Conservation (phyloP, 192 early-diverging fungal genomes). For the Coemansia sp. region DNA sequence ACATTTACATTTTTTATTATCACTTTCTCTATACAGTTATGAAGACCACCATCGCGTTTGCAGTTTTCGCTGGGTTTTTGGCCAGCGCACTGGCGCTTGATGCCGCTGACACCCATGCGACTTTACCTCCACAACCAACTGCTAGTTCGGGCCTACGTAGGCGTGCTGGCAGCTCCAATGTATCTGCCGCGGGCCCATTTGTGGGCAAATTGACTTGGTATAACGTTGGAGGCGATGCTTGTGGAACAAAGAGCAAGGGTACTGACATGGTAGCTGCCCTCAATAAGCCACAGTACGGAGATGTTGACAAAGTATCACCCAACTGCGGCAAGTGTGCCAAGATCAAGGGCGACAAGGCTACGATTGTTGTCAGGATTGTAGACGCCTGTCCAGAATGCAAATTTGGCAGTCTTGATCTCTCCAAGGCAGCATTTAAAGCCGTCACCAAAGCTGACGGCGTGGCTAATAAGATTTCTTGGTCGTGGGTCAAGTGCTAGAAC, state of each 20-base stretch:
- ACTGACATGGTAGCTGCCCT: slow-evolving; percentile 43
- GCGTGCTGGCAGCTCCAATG: not conserved
- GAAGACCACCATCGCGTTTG: not conserved
- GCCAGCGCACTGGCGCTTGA: not conserved
- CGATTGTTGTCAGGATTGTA: slow-evolving; percentile 56
- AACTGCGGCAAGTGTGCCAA: slow-evolving; percentile 53
- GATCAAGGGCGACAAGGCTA: slow-evolving; percentile 55
- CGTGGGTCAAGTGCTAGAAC: slow-evolving; percentile 29
- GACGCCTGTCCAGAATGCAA: slow-evolving; percentile 59
- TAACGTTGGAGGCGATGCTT: slow-evolving; percentile 32
- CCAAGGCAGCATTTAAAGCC: slow-evolving; percentile 49
- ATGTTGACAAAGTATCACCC: slow-evolving; percentile 41
- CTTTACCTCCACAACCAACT: not conserved
- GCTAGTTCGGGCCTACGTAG: not conserved
- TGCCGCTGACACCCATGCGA: not conserved
- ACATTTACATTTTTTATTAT: not conserved
- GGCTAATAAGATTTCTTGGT: slow-evolving; percentile 42
- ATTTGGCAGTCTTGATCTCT: slow-evolving; percentile 51
- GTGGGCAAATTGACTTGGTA: slow-evolving; percentile 29
- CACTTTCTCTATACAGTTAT: not conserved
- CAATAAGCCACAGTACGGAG: slow-evolving; percentile 55
- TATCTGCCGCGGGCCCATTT: slow-evolving; percentile 7
- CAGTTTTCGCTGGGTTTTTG: not conserved
- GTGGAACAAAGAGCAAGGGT: slow-evolving; percentile 18
- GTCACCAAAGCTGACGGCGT: slow-evolving; percentile 34